Base-by-base conservation (phyloP, 2,329 filamentous ascomycete genomes). In the Fusarium buharicum region DNA sequence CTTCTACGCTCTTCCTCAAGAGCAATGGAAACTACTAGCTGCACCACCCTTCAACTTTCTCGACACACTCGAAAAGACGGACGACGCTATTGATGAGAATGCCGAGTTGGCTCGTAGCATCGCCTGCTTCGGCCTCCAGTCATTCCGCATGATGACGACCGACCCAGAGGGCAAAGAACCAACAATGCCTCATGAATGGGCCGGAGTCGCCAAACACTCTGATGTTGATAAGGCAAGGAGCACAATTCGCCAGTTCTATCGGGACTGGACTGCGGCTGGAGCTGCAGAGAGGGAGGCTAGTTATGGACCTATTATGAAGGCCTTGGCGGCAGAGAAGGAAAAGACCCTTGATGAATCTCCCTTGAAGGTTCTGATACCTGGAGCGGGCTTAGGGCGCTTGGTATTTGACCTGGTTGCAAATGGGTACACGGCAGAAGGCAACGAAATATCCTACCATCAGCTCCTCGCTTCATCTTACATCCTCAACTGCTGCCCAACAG, bases 381-480 rank as follows among this genome's bases (percentile, higher is more conserved):
- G 95, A 0, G 93, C 94, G 4, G 95, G 95, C 0, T 81, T 99
- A 3, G 95, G 92, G 3, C 85, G 95, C 13, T 80, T 98, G 3
- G 91, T 98, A 1, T 96, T 96, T 70, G 95, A 99, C 39, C 81
- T 98, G 13, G 92, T 89, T 72, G 79, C 79, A 24, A 81, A 79
- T 1, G 93, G 95, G 11, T 96, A 88, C 74, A 79, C 84, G 11
- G 85, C 87, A 1, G 93, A 97, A 75, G 94, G 94, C 24, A 98
- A 97, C 72, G 91, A 99, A 77, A 96, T 98, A 60, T 97, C 93
- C 3, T 98, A 96, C 72, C 95, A 99, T 75, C 92, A 97, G 74
- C 85, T 99, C n/a, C 82, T 98, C 55, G 92, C 92, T 2, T 96
- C 91, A 6, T 86, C 85, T 0, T 89, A 91, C 72, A 84, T 93